Conservation (phyloP, 2,329 filamentous ascomycete genomes). For the Scorias spongiosa region DNA sequence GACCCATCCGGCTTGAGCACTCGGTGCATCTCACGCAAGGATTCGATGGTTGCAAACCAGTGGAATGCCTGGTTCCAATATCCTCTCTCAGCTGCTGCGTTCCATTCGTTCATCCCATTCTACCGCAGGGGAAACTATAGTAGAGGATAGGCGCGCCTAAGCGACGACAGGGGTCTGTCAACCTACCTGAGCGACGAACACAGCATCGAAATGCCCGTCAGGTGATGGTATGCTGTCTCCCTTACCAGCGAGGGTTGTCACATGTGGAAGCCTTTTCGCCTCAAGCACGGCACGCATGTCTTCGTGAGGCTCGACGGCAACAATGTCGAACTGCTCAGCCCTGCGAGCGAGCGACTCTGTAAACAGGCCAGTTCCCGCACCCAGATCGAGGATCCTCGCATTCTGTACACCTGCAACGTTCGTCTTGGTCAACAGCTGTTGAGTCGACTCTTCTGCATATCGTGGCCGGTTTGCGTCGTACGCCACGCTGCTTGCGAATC, state of each 20-base stretch:
- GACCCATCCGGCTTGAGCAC: conserved; percentile 45
- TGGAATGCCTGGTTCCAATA: conserved; percentile 22
- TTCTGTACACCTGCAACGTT: conserved; percentile 31
- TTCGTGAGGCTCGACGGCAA: conserved; percentile 49
- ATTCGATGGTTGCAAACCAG: conserved; percentile 51
- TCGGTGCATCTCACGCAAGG: conserved; percentile 51
- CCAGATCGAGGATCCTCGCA: conserved; percentile 46
- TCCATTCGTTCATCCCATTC: neutral
- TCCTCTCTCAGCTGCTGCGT: neutral
- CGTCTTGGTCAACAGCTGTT: conserved; percentile 42
- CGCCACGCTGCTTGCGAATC: conserved; percentile 47
- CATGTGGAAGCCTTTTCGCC: conserved; percentile 40
- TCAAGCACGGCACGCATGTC: conserved; percentile 50
- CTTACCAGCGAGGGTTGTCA: conserved; percentile 41
- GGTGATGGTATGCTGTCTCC: conserved; percentile 42
- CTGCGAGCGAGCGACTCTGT: conserved; percentile 46
- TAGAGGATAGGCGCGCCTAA: neutral
- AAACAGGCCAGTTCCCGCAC: conserved; percentile 56
- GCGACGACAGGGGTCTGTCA: neutral
- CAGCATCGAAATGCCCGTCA: conserved; percentile 46
- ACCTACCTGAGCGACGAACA: conserved; percentile 53
- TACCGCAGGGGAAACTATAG: neutral
- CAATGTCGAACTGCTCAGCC: conserved; percentile 43
- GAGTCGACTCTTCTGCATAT: conserved; percentile 45
- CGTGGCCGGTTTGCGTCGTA: conserved; percentile 57